Conservation (phyloP, 2,329 filamentous ascomycete species). For the Talaromyces atroroseus region DNA sequence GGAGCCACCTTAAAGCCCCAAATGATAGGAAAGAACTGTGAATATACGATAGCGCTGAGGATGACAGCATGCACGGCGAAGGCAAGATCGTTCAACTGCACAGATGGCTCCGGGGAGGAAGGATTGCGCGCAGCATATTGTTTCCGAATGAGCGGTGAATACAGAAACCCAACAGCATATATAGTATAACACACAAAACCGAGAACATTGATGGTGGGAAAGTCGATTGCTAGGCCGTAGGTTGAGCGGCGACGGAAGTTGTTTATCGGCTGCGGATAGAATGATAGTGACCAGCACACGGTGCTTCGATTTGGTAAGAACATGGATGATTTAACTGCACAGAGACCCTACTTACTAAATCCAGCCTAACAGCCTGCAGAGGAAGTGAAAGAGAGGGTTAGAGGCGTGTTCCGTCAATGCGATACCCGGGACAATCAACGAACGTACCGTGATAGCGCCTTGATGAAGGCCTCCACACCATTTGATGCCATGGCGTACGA, state of each 20-base stretch:
- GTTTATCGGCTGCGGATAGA: conserved; percentile 83
- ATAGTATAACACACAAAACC: conserved; percentile 64
- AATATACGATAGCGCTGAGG: conserved; percentile 66
- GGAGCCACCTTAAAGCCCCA: conserved; percentile 69
- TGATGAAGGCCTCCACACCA: conserved; percentile 30
- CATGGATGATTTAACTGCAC: background rate
- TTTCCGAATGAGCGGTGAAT: conserved; percentile 66
- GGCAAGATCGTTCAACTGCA: conserved; percentile 81
- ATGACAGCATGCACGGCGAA: conserved; percentile 79
- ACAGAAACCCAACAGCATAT: conserved; percentile 71
- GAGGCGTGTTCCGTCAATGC: conserved; percentile 1
- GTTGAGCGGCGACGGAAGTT: conserved; percentile 75
- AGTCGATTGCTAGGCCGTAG: conserved; percentile 79
- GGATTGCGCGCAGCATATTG: conserved; percentile 82
- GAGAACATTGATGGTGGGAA: conserved; percentile 65
- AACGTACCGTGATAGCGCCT: conserved; percentile 39
- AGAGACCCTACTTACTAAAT: conserved; percentile 49
- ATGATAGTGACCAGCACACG: conserved; percentile 75
- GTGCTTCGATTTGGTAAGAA: conserved; percentile 39
- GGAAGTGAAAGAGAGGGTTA: conserved; percentile 1
- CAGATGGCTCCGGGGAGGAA: conserved; percentile 68
- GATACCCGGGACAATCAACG: conserved; percentile 13
- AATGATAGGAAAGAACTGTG: conserved; percentile 64
- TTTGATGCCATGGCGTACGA: conserved; percentile 25
- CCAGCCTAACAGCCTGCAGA: conserved; percentile 61